Evolutionary conservation across 176 grass and related monocot species (phyloP), one percentile per base, ranked within the genome.

Genomic region (Avena eriantha): DNA sequence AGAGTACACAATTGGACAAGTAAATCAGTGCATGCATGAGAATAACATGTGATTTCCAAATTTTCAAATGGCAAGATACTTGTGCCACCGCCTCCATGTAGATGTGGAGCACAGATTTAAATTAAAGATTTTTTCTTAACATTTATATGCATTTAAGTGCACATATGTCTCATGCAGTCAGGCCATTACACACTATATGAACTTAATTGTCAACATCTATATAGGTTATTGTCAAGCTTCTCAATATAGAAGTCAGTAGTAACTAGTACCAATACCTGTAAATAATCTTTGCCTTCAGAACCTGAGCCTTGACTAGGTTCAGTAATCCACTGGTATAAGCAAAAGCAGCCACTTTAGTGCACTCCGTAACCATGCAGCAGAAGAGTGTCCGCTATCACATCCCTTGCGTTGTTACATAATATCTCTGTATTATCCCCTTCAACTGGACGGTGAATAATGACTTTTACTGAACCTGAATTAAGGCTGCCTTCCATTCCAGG

Each of bases 391-490:
- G 93, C 93, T 91, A 96, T 96, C 33, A 91, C 77, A 92, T 77
- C 87, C 70, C 93, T 96, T 13, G 92, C 79, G 66, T 96, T 66
- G 67, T 73, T 63, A 83, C 93, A 96, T 77, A 98, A 88, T 56
- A 77, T 74, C 11, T 94, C 85, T 49, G 93, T 88, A 88, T 98
- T 54, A 35, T 79, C 89, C 59, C 92, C 90, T 86, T 91, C 57
- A 77, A 98, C 76, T 63, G 92, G 84, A 60, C 46, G 73, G 82
- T 98, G 96, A 90, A 98, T 91, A 43, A 98, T 88, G 77, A 98
- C 86, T 63, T 98, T 95, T 71, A 98, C 93, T 14, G 84, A 87
- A 84, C 92, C 96, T 72, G 86, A 90, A 88, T 95, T 95, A 67
- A 98, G 84, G 54, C 66, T 89, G 45, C 87, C 76, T 79, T 96